These are phyloP conservation scores for Fusarium coicis DNA, from an alignment of 2,329 filamentous ascomycete genomes.

Conservation along the genomic window DNA sequence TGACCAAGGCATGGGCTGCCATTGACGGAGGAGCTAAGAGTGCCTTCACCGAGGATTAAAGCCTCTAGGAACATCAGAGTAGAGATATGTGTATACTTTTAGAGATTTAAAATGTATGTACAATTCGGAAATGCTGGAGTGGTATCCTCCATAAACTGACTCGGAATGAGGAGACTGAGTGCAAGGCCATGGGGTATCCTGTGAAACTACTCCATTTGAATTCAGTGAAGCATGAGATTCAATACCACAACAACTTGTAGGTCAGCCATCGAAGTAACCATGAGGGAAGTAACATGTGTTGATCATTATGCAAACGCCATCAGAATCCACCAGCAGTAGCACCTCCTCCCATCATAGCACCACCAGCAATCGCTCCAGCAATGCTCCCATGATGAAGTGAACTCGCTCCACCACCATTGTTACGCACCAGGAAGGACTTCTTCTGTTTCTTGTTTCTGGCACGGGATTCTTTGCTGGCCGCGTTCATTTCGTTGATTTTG, in stretches of 20 bases:
- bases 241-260: neutral
- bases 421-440: neutral
- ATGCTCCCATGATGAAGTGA: neutral
- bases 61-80: neutral
- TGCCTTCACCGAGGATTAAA: neutral
- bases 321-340: neutral
- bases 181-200: too few relatives aligned
- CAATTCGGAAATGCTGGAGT: too few relatives aligned
- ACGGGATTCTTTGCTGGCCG: neutral
- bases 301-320: neutral
- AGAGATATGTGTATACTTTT: neutral
- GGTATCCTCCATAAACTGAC: neutral
- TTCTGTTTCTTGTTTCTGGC: neutral
- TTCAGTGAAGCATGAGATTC: neutral
- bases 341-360: neutral
- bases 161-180: too few relatives aligned
- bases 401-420: neutral
- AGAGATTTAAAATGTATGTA: neutral
- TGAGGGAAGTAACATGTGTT: too few relatives aligned
- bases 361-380: neutral
- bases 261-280: neutral
- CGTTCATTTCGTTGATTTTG: neutral
- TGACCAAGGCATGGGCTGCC: constrained; percentile 46
- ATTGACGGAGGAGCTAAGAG: constrained; percentile 23
- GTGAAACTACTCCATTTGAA: neutral